Percentiles rank a stretch among this genome's conserved stretches.
Evolutionary conservation across 768 basidiomycete species (phyloP).

Genomic region (Mycena filopes): DNA sequence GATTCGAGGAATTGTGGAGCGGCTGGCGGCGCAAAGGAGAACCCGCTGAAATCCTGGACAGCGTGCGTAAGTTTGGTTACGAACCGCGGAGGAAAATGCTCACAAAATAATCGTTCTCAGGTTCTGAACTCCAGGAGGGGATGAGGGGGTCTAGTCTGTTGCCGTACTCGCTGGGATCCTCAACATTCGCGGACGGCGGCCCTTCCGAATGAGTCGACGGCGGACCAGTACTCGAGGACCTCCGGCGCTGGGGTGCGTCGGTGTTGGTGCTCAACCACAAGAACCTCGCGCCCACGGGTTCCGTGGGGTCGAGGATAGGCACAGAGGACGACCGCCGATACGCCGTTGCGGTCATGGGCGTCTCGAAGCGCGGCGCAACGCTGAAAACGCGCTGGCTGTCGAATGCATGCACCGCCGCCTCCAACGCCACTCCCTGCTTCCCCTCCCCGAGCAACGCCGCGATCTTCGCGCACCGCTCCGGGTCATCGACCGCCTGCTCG

Average conservation of each 20-base stretch:
- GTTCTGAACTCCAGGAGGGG: background rate
- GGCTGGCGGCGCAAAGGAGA: background rate
- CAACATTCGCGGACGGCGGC: background rate
- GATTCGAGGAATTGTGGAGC: background rate
- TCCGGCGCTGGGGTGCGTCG: background rate
- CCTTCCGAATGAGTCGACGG: background rate
- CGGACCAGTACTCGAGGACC: constrained; percentile 9
- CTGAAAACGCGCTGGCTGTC: constrained; percentile 55
- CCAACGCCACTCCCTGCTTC: constrained; percentile 67
- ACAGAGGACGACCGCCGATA: constrained; percentile 60
- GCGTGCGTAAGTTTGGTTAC: background rate
- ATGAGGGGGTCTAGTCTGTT: background rate
- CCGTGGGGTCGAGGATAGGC: constrained; percentile 41
- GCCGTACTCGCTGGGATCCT: background rate
- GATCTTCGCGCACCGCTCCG: constrained; percentile 72
- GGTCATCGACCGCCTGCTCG: constrained; percentile 52
- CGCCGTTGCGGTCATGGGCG: constrained; percentile 56
- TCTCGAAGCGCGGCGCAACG: constrained; percentile 60
- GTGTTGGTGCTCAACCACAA: background rate
- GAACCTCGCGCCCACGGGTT: background rate
- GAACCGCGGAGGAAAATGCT: background rate
- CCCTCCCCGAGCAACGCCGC: constrained; percentile 73
- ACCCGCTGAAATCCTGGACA: background rate
- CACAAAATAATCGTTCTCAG: background rate
- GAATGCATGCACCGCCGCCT: constrained; percentile 67